phyloP scores from a whole-genome alignment of 192 early-diverging fungal species.

The Umbelopsis sp. region DNA sequence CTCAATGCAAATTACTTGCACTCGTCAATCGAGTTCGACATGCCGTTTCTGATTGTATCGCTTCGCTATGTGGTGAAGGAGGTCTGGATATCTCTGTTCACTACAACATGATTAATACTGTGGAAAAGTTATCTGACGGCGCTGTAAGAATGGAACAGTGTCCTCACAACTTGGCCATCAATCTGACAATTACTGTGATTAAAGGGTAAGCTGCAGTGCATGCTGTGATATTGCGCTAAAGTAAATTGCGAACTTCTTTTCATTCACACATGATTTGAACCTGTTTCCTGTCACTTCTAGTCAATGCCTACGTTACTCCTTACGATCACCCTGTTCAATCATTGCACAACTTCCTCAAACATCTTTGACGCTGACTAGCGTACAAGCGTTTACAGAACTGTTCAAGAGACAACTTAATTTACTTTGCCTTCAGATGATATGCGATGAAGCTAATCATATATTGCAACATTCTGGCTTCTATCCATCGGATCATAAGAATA shows the following conservation, averaged over 20 bases:
- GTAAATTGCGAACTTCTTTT: neutral
- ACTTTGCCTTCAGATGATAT: slow-evolving; percentile 30
- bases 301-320: slow-evolving; percentile 23
- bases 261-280: neutral
- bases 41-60: slow-evolving; percentile 20
- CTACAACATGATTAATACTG: slow-evolving; percentile 23
- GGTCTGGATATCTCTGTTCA: slow-evolving; percentile 35
- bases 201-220: slow-evolving; percentile 27
- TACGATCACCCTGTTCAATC: slow-evolving; percentile 29
- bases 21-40: slow-evolving; percentile 34
- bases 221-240: no score
- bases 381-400: slow-evolving; percentile 35
- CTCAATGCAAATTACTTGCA: slow-evolving; percentile 28
- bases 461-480: slow-evolving; percentile 17
- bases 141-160: neutral
- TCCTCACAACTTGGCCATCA: slow-evolving; percentile 16
- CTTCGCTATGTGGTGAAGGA: slow-evolving; percentile 28
- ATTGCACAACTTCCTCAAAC: slow-evolving; percentile 30
- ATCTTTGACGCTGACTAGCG: slow-evolving; percentile 23
- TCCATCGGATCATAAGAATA: neutral
- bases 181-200: slow-evolving; percentile 29
- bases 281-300: slow-evolving; percentile 14
- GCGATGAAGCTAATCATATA: slow-evolving; percentile 35
- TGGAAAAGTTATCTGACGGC: neutral
- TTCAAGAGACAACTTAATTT: slow-evolving; percentile 37